phyloP scores from a whole-genome alignment of 176 grass and related monocot genomes.

The Dactylis glomerata region DNA sequence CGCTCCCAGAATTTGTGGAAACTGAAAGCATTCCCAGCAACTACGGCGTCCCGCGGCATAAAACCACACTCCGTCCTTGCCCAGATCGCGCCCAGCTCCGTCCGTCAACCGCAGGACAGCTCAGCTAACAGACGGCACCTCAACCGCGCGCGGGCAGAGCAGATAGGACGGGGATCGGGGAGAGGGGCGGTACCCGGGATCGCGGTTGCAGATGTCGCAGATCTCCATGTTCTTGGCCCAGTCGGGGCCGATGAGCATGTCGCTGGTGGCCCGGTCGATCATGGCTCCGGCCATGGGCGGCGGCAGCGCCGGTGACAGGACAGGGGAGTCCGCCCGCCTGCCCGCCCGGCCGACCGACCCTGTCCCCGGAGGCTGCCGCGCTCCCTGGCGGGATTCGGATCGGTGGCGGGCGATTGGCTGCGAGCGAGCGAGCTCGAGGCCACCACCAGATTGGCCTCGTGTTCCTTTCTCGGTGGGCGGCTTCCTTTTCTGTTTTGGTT shows the following conservation, averaged over 20 bases:
- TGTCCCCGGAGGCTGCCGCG: not conserved
- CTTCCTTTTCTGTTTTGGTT: not conserved
- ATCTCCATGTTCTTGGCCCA: slow-evolving; percentile 99
- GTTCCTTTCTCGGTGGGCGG: too few relatives aligned
- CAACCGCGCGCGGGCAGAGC: not conserved
- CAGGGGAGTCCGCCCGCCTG: not conserved
- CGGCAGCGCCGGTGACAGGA: slow-evolving; percentile 22
- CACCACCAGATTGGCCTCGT: slow-evolving; percentile 24
- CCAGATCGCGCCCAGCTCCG: not conserved
- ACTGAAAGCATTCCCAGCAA: not conserved
- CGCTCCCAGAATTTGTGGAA: not conserved
- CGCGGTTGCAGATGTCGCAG: slow-evolving; percentile 93
- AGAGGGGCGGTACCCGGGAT: slow-evolving; percentile 56
- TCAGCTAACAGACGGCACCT: not conserved
- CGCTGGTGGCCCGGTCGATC: slow-evolving; percentile 81
- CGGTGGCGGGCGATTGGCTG: not conserved
- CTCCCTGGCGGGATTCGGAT: slow-evolving; percentile 27
- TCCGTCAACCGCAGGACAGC: not conserved
- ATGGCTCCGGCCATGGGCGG: slow-evolving; percentile 60
- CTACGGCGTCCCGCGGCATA: not conserved
- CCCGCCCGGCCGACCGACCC: not conserved
- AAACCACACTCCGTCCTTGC: not conserved
- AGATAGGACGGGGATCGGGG: not conserved
- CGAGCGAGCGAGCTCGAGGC: not conserved
- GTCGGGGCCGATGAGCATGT: slow-evolving; percentile 85